Conservation (phyloP, 345 rosid genomes). For the Eucalyptus pauciflora region DNA sequence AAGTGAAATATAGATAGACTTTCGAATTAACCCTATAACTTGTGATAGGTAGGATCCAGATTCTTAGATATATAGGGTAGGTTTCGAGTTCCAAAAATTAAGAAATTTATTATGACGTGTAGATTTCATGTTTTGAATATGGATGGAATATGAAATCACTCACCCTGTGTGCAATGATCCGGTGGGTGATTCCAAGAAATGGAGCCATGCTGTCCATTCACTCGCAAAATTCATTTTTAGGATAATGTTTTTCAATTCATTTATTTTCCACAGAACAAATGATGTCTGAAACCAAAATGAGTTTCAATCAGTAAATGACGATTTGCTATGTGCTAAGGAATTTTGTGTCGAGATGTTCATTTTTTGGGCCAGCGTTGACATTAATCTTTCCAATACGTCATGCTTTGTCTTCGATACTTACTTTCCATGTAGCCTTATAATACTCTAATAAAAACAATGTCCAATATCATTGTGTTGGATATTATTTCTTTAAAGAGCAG, state of each 20-base stretch:
- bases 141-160: fast-evolving
- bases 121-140: fast-evolving
- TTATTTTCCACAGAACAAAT: fast-evolving
- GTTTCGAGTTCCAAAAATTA: fast-evolving
- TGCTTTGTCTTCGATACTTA: neutral
- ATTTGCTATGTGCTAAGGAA: neutral
- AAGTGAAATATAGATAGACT: too few relatives aligned
- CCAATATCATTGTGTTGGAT: neutral
- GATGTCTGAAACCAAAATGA: neutral
- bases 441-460: neutral
- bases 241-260: too few relatives aligned
- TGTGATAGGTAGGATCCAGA: fast-evolving
- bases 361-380: neutral
- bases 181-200: neutral
- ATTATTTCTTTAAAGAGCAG: neutral
- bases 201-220: fast-evolving
- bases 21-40: fast-evolving
- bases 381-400: neutral
- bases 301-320: neutral
- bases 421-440: neutral
- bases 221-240: neutral
- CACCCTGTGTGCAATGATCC: fast-evolving
- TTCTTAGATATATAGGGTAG: fast-evolving
- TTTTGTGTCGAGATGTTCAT: neutral
- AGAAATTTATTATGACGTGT: fast-evolving